Conservation (phyloP, 352 stramenopile species). For the Phytophthora fragariaefolia region DNA sequence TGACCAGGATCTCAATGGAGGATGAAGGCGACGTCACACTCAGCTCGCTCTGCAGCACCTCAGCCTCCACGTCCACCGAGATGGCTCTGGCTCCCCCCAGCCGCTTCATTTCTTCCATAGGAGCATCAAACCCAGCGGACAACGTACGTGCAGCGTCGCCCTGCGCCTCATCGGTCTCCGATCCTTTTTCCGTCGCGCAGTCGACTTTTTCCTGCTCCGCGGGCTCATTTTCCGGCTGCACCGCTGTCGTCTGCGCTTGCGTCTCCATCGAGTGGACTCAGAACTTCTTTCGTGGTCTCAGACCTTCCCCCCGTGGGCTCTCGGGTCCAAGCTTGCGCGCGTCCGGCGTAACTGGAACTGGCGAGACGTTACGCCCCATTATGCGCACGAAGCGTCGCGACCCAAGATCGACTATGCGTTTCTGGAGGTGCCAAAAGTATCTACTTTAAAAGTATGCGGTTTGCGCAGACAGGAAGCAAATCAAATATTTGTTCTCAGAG, state of each 20-base stretch:
- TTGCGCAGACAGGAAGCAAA: not conserved
- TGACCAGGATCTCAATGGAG: conserved; percentile 56
- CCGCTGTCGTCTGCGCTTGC: not conserved
- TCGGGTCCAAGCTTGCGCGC: not conserved
- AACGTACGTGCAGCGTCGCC: not conserved
- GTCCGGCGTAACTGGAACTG: not conserved
- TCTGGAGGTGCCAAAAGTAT: not conserved
- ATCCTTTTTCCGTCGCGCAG: not conserved
- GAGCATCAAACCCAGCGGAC: not conserved
- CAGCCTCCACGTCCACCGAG: not conserved
- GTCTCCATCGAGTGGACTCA: not conserved
- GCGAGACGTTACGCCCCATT: conserved; percentile 1
- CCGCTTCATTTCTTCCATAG: not conserved
- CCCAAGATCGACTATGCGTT: not conserved
- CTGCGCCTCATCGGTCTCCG: not conserved
- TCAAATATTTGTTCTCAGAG: conserved; percentile 6
- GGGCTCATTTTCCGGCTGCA: conserved; percentile 28
- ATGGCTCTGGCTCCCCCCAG: not conserved
- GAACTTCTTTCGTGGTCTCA: no score
- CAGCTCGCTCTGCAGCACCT: not conserved
- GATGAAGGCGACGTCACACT: conserved; percentile 26
- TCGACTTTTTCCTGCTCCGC: not conserved
- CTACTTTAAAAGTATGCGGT: no score
- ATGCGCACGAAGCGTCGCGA: conserved; percentile 5
- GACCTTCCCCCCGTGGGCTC: no score